Evolutionary conservation across 179 eudicot species (phyloP).

Genomic region (Gypsophila paniculata): DNA sequence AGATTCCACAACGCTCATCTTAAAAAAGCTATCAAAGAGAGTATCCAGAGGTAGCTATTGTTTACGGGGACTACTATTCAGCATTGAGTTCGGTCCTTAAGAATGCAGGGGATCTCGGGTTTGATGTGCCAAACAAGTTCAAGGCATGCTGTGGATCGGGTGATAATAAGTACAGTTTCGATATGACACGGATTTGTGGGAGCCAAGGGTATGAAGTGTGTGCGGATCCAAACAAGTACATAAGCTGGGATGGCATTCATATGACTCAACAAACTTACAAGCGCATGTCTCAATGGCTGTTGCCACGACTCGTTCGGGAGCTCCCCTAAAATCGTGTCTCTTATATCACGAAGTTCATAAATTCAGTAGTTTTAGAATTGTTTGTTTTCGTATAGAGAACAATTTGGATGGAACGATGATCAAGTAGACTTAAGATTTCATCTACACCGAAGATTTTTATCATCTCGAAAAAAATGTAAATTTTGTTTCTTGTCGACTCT

Average conservation of each 20-base stretch:
- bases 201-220: background rate
- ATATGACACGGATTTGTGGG: background rate
- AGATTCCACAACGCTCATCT: slow-evolving; percentile 12
- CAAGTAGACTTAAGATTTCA: no score
- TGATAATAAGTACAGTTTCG: slow-evolving; percentile 17
- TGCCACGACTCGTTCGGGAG: background rate
- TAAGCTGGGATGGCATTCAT: background rate
- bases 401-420: no score
- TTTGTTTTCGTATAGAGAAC: no score
- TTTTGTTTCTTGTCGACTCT: no score
- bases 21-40: slow-evolving; percentile 1
- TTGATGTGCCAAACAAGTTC: background rate
- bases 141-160: slow-evolving; percentile 20
- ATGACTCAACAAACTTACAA: slow-evolving; percentile 9
- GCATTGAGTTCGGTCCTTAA: slow-evolving; percentile 11
- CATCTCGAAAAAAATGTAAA: no score
- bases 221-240: background rate
- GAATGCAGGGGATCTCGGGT: slow-evolving; percentile 4
- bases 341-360: no score
- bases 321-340: background rate
- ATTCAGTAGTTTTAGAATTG: no score
- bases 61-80: slow-evolving; percentile 21
- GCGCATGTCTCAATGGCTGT: slow-evolving; percentile 3
- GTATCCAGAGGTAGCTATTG: slow-evolving; percentile 15
- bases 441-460: no score